Evolutionary conservation across 225 moss, liverwort and hornwort species (phyloP).

Genomic region (Polytrichum commune): DNA sequence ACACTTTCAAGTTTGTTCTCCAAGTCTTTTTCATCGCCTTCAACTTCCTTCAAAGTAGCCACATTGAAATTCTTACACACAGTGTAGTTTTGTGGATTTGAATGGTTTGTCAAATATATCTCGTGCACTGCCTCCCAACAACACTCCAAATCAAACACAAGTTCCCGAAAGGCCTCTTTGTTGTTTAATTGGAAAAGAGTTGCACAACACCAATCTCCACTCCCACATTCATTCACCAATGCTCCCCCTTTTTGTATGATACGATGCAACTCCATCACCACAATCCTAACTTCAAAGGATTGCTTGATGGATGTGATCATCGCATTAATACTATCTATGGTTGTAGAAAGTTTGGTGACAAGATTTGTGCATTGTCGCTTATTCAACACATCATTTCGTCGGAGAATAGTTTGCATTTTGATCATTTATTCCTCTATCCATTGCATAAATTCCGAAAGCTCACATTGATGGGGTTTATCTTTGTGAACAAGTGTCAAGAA

Average conservation of each 20-base stretch:
- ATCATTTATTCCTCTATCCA: background rate
- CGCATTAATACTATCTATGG: background rate
- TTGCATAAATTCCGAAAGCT: background rate
- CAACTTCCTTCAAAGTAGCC: background rate
- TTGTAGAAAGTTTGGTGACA: background rate
- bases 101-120: background rate
- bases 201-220: background rate
- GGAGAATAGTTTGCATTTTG: background rate
- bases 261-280: background rate
- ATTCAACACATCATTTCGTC: background rate
- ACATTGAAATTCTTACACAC: too few species aligned
- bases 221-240: background rate
- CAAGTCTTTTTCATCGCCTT: background rate
- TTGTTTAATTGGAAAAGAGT: background rate
- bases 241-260: background rate
- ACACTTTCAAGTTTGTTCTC: background rate
- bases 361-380: background rate
- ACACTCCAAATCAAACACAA: background rate
- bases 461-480: background rate
- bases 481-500: background rate
- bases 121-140: background rate
- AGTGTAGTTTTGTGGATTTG: background rate
- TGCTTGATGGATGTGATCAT: background rate
- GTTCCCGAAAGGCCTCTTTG: constrained; percentile 6
- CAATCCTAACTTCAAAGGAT: background rate